Conservation (phyloP, 1,284 basidiomycete genomes). For the Golubevia sp. region DNA sequence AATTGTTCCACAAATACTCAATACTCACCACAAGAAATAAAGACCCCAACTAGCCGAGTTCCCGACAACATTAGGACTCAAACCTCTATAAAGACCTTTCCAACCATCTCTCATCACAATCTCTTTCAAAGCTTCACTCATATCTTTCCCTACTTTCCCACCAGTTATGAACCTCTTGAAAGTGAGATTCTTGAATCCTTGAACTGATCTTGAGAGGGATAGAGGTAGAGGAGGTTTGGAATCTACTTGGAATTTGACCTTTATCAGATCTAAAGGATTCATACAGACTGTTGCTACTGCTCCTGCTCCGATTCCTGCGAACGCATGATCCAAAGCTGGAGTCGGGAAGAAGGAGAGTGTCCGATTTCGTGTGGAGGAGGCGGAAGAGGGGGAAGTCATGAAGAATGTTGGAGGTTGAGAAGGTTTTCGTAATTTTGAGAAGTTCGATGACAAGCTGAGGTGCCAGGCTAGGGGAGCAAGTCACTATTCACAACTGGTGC, state of each 20-base stretch:
- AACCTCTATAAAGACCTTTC: slow-evolving; percentile 85
- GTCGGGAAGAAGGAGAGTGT: slow-evolving; percentile 43
- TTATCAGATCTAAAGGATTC: slow-evolving; percentile 96
- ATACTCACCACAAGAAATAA: slow-evolving; percentile 91
- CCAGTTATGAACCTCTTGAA: slow-evolving; percentile 16
- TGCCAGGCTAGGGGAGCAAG: too few species aligned
- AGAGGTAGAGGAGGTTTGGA: not conserved
- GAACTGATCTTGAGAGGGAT: not conserved
- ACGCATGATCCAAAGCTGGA: slow-evolving; percentile 77
- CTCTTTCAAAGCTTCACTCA: slow-evolving; percentile 72
- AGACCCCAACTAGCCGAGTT: slow-evolving; percentile 98
- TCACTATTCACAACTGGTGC: too few species aligned
- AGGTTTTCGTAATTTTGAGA: too few species aligned
- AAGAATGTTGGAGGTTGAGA: too few species aligned
- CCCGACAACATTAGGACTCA: slow-evolving; percentile 88
- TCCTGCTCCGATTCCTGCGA: slow-evolving; percentile 89
- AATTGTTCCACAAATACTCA: too few species aligned
- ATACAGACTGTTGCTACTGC: slow-evolving; percentile 90
- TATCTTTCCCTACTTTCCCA: slow-evolving; percentile 69
- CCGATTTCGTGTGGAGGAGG: too few species aligned
- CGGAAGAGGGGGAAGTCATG: too few species aligned
- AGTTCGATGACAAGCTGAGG: too few species aligned
- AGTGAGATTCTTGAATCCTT: not conserved
- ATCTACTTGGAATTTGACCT: slow-evolving; percentile 82
- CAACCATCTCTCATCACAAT: slow-evolving; percentile 79